These are phyloP conservation scores for Uncinocarpus reesii DNA, from an alignment of 2,329 filamentous ascomycete species.

Conservation along the genomic window DNA sequence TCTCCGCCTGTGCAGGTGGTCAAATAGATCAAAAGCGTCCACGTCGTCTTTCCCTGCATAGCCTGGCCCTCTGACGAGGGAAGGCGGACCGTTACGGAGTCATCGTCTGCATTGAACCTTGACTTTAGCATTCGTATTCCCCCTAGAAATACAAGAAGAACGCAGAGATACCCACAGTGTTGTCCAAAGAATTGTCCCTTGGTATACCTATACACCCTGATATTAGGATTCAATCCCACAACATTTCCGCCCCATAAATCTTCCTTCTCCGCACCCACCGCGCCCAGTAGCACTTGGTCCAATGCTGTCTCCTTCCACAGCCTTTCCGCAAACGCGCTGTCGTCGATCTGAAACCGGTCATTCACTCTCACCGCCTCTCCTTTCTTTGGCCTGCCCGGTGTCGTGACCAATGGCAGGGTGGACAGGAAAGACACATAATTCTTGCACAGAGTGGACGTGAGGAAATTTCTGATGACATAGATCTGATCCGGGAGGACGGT, in stretches of 20 bases:
- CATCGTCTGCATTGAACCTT: constrained; percentile 55
- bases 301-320: constrained; percentile 72
- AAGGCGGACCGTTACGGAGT: constrained; percentile 63
- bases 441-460: constrained; percentile 63
- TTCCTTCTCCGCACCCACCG: constrained; percentile 24
- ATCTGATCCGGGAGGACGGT: constrained; percentile 56
- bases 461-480: constrained; percentile 61
- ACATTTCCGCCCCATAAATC: constrained; percentile 66
- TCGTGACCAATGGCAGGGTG: constrained; percentile 62
- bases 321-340: constrained; percentile 59
- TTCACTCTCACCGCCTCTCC: constrained; percentile 79
- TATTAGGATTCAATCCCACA: constrained; percentile 77
- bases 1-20: constrained; percentile 78
- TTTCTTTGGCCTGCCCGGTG: constrained; percentile 64
- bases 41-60: constrained; percentile 61
- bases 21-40: constrained; percentile 82
- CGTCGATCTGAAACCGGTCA: constrained; percentile 75
- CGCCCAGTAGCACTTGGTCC: constrained; percentile 45
- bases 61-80: constrained; percentile 33
- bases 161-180: constrained; percentile 72
- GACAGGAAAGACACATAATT: constrained; percentile 65
- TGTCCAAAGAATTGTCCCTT: constrained; percentile 84
- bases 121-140: not conserved
- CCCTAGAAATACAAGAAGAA: not conserved
- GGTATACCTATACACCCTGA: constrained; percentile 77